Base-by-base conservation (phyloP, 2,329 filamentous ascomycete species). In the Alternaria brassicae region DNA sequence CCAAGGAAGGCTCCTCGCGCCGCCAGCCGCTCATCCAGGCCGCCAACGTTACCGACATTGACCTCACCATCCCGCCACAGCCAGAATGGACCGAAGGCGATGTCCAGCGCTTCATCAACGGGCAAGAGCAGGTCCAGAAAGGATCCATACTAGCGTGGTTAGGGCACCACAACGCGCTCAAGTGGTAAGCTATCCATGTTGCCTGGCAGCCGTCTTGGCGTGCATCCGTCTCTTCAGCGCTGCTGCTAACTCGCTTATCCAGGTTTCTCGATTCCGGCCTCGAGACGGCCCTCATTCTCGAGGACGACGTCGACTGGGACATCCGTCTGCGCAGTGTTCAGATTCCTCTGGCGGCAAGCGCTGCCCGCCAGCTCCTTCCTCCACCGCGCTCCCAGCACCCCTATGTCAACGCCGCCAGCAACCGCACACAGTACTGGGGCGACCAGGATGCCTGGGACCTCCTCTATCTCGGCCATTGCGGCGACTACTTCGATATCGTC, bases 251-350 rank as follows among this genome's bases (percentile, higher is more conserved):
- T 57, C 50, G 55, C 56, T 44, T 21, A 13, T 8, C 13, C 57
- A 80, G 77, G 74, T 81, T 81, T 65, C 70, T 81, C n/a, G 69
- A 75, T 15, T 80, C 77, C 42, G 75, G 73, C 39, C 72, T 77
- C 8, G 78, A 80, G 56, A 80, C 79, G 1, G 78, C 76, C 2
- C 72, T 81, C 28, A 78, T 81, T 23, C 72, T 81, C 40, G 80
- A 81, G 71, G 80, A 81, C 66, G 80, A 81, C 57, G 79, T 81
- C 28, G 79, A 81, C 60, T 81, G 78, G 77, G 79, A 81, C 61
- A 77, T 81, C 37, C 79, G 76, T 49, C 72, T 81, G 13, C 78
- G 79, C 53, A 80, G 76, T 56, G 57, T 71, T n/a, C 79, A 81
- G 59, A 71, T 80, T 12, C 79, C 79, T 5, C 71, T 77, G 6